Evolutionary conservation across 2,329 filamentous ascomycete genomes (phyloP), one percentile per base, ranked within the genome.

Genomic region (Lecanoromycetidae sp.): DNA sequence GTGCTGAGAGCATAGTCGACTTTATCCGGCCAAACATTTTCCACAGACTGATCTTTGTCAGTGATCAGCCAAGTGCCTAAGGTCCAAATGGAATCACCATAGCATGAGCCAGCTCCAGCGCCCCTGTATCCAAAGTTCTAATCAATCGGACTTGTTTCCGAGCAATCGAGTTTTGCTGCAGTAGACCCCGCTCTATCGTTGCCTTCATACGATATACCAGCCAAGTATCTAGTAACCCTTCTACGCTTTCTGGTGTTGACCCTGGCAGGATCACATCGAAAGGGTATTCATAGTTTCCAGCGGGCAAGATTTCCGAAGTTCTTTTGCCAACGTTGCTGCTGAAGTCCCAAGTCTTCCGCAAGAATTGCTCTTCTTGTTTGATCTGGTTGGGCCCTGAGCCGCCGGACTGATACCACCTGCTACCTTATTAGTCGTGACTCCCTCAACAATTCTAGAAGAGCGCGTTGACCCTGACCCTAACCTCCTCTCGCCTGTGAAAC

Each of bases 1-100:
- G 94, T 85, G 49, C 86, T 79, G 53, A 98, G 87, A 25, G 87
- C 90, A 67, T 98, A 98, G 62, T 94, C 86, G 57, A 96, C 77
- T 71, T 98, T 98, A 69, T 94, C 91, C 5, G 87, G 84, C 91
- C 91, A 98, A 54, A 94, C 84, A 60, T 95, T 95, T 65, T 95
- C 88, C 54, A 96, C 88, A 53, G 85, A 74, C 70, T 76, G 48
- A 19, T 5, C 38, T 12, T 37, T 12, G 8, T 44, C 25, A 32
- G 42, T 27, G 13, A 9, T 30, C 15, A n/a, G 23, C 36, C 22
- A 32, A 4, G 22, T 15, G 3, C 2, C 22, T 9, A 15, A 29
- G 17, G 5, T 6, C 8, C 5, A 23, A 19, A 40, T 5, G 9
- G 29, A 53, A 61, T 54, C 59, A 71, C 86, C 86, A 95, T 91